phyloP scores from a whole-genome alignment of 306 rosid species.

The Castanea crenata region DNA sequence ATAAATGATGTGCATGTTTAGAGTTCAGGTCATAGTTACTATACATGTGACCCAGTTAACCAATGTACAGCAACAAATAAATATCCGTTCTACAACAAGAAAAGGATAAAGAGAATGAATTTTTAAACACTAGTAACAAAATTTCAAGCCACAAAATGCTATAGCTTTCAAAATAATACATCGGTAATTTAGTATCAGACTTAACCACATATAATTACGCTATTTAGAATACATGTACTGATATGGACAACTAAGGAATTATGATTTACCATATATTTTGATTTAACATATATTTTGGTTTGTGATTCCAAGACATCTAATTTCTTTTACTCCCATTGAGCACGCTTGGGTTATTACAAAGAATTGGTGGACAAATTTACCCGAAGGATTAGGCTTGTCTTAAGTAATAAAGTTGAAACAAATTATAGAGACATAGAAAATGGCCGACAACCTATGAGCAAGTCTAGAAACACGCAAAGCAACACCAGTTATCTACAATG shows the following conservation, averaged over 20 bases:
- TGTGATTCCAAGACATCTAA: background rate
- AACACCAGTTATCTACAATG: background rate
- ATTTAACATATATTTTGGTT: background rate
- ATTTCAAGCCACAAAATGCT: background rate
- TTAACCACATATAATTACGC: background rate
- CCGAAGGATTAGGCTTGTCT: background rate
- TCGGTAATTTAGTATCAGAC: background rate
- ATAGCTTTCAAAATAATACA: background rate
- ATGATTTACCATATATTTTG: too few species aligned
- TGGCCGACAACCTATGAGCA: background rate
- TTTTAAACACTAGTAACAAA: background rate
- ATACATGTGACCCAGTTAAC: background rate
- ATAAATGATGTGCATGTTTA: background rate
- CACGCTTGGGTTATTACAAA: background rate
- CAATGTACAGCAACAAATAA: background rate
- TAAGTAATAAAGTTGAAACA: background rate
- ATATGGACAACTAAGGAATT: background rate
- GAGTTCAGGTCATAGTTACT: background rate
- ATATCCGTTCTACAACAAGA: background rate
- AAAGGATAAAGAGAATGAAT: background rate
- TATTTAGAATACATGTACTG: background rate
- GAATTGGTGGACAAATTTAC: background rate
- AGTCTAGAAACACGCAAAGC: background rate
- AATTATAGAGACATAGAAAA: background rate
- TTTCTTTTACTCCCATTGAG: background rate